Evolutionary conservation across 2,329 filamentous ascomycete genomes (phyloP).

Genomic region (Penicillium sp.): DNA sequence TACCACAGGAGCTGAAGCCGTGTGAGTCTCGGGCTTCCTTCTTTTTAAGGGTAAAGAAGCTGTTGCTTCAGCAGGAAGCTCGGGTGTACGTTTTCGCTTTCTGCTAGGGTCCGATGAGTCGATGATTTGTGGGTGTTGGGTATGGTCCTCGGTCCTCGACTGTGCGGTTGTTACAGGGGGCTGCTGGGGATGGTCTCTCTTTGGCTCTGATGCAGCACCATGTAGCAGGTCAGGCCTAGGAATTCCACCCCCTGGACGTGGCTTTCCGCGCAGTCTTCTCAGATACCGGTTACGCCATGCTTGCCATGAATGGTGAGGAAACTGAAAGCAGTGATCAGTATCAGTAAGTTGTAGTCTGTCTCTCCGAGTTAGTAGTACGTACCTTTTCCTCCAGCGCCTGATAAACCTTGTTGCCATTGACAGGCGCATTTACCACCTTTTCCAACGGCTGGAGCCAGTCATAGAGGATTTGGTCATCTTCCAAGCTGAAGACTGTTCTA

Average conservation of each 20-base stretch:
- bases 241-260: conserved; percentile 30
- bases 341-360: not conserved
- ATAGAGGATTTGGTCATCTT: conserved; percentile 44
- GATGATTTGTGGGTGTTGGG: too few relatives aligned
- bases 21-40: not conserved
- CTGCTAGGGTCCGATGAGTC: not conserved
- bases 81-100: not conserved
- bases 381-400: conserved; percentile 40
- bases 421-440: conserved; percentile 26
- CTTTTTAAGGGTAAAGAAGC: not conserved
- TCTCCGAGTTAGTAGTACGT: conserved; percentile 4
- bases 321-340: conserved; percentile 21
- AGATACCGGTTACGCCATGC: conserved; percentile 48
- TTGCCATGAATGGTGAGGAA: conserved; percentile 45
- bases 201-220: not conserved
- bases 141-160: not conserved
- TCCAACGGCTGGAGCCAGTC: conserved; percentile 41
- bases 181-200: not conserved
- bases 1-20: not conserved
- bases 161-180: not conserved
- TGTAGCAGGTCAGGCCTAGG: conserved; percentile 9
- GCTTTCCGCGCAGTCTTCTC: conserved; percentile 35
- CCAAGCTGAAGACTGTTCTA: conserved; percentile 35
- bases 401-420: conserved; percentile 44
- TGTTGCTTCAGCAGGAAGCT: not conserved